These are phyloP conservation scores for Backusella mclennaniae DNA, from an alignment of 192 early-diverging fungal species.

Conservation along the genomic window DNA sequence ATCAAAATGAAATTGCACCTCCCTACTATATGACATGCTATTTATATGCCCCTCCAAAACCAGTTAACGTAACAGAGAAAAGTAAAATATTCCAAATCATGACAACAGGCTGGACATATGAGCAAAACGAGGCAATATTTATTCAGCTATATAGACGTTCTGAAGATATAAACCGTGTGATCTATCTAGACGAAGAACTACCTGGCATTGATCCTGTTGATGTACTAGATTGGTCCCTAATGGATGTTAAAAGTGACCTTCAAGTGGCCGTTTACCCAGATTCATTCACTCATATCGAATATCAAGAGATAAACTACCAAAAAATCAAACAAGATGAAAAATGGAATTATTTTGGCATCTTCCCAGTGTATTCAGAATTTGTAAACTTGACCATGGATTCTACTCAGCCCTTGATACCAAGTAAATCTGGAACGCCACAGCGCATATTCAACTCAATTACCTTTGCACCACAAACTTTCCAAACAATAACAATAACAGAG, in stretches of 20 bases:
- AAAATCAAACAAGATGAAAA: neutral
- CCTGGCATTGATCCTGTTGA: neutral
- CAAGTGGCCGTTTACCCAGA: neutral
- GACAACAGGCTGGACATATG: neutral
- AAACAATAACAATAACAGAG: neutral
- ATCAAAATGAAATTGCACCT: neutral
- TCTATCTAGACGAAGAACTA: neutral
- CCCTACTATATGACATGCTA: neutral
- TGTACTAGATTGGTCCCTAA: neutral
- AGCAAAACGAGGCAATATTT: neutral
- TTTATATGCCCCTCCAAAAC: neutral
- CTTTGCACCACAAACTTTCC: neutral
- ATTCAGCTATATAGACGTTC: neutral
- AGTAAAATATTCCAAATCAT: neutral
- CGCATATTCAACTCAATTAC: neutral
- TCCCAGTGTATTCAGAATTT: neutral
- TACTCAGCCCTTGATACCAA: neutral
- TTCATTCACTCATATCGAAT: neutral
- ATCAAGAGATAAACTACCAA: neutral
- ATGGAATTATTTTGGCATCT: conserved; percentile 1
- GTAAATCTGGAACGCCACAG: too few relatives aligned
- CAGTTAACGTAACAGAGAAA: neutral
- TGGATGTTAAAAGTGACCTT: neutral
- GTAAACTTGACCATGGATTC: neutral
- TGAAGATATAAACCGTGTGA: neutral